These are phyloP conservation scores for Deuterostichococcus epilithicus DNA, from an alignment of 139 green algal genomes.

Conservation along the genomic window DNA sequence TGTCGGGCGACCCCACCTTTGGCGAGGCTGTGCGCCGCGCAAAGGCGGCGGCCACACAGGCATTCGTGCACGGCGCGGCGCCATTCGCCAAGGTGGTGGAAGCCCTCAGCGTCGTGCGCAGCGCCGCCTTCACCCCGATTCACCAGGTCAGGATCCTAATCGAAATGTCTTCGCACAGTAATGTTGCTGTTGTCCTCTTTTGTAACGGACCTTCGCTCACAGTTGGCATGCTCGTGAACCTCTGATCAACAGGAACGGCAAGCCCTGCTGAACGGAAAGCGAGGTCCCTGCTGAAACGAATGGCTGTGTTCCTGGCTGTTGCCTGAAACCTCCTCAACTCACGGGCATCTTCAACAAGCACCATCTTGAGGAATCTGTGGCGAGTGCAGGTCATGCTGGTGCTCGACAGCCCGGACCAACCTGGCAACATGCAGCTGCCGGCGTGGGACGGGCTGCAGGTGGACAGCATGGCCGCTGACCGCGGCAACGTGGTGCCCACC, in stretches of 20 bases:
- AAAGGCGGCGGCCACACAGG: background rate
- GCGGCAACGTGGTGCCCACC: background rate
- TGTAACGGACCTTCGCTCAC: no score
- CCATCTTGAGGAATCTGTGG: no score
- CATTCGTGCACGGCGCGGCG: background rate
- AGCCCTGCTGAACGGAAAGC: no score
- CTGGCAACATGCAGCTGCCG: background rate
- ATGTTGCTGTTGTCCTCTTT: no score
- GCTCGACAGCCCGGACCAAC: background rate
- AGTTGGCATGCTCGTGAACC: no score
- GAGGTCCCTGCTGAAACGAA: background rate
- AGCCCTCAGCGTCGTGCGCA: background rate
- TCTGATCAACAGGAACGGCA: no score
- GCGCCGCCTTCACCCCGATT: slow-evolving; percentile 8
- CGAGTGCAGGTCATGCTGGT: background rate
- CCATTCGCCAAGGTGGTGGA: slow-evolving; percentile 15
- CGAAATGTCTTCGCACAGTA: no score
- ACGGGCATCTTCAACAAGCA: no score
- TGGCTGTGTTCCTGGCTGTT: no score
- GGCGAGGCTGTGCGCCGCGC: background rate
- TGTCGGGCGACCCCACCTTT: slow-evolving; percentile 2
- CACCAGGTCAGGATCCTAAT: slow-evolving; percentile 14
- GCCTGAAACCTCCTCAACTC: no score
- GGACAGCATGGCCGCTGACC: background rate
- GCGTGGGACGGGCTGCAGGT: background rate